phyloP scores from a whole-genome alignment of 2,329 filamentous ascomycete species.

The Neofusicoccum laricinum region DNA sequence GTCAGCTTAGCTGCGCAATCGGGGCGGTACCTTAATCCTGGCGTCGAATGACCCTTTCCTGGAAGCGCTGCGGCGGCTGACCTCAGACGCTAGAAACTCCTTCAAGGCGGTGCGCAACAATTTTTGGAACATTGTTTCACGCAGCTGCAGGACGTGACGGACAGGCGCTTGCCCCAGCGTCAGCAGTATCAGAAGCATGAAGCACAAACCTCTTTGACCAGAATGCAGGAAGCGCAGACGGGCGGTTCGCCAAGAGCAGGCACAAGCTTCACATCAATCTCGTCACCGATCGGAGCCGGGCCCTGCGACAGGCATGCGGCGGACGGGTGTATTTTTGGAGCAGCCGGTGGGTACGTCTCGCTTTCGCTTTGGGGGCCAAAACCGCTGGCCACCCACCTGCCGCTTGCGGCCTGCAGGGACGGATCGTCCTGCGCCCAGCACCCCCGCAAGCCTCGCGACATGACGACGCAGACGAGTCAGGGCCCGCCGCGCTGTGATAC shows the following conservation, averaged over 20 bases:
- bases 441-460: neutral
- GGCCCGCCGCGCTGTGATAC: neutral
- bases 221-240: neutral
- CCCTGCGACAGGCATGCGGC: too few relatives aligned
- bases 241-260: neutral
- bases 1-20: slow-evolving; percentile 3
- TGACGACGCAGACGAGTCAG: neutral
- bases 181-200: neutral
- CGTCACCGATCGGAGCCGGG: neutral
- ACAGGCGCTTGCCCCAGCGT: neutral
- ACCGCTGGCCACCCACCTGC: neutral
- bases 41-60: slow-evolving; percentile 11
- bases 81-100: slow-evolving; percentile 8
- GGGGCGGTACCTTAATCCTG: slow-evolving; percentile 11
- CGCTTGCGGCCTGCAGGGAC: neutral
- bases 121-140: slow-evolving; percentile 8
- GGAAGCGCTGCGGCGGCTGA: slow-evolving; percentile 13
- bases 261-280: neutral
- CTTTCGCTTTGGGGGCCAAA: slow-evolving; percentile 4
- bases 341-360: slow-evolving; percentile 11
- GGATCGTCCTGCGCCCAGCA: neutral
- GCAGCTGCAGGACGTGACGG: neutral
- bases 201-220: neutral
- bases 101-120: neutral
- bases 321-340: slow-evolving; percentile 8